Base-by-base conservation (phyloP, 345 rosid species). In the Linum tenue region DNA sequence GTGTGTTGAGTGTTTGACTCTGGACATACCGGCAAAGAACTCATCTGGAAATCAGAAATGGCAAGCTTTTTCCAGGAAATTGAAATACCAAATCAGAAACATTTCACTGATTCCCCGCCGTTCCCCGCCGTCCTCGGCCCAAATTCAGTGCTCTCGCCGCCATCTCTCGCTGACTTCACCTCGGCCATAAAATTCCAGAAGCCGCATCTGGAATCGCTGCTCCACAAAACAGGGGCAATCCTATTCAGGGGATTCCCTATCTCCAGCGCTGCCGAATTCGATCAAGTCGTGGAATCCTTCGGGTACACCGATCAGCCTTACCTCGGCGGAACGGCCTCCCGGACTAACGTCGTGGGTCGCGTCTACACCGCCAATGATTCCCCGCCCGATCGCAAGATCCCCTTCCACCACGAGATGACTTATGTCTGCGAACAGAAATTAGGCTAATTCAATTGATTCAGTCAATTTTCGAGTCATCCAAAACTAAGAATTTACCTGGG, bases 241-340 rank as follows among this genome's bases (percentile, higher is more conserved):
- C 31, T 22, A 22, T 22, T 22, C 69, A 66, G 91, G 67, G 92
- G 85, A 1, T 92, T 89, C 57, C 81, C 81, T 0, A 70, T 89
- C 1, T 44, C 38, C 61, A 74, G 92, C 14, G 92, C 95, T 1
- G 70, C 75, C 7, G 87, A 89, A 36, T 92, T 92, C 87, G 87
- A 92, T 82, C 84, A 80, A 68, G 85, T 89, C 53, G 94, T 89
- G 0, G 95, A 85, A 56, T 82, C 98, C 35, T 87, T 89, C 63
- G 97, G 88, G 31, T 92, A 74, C 80, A 22, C 31, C 31, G 31
- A 22, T 22, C 31, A 22, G 31, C 31, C 31, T 22, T 22, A 22
- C 31, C 31, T 22, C 31, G 31, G 31, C 31, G 31, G 31, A 22
- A 22, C 31, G 31, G 31, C 31, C 31, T 22, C 31, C 31, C 31